Base-by-base conservation (phyloP, 768 basidiomycete species). In the Mycena venus region DNA sequence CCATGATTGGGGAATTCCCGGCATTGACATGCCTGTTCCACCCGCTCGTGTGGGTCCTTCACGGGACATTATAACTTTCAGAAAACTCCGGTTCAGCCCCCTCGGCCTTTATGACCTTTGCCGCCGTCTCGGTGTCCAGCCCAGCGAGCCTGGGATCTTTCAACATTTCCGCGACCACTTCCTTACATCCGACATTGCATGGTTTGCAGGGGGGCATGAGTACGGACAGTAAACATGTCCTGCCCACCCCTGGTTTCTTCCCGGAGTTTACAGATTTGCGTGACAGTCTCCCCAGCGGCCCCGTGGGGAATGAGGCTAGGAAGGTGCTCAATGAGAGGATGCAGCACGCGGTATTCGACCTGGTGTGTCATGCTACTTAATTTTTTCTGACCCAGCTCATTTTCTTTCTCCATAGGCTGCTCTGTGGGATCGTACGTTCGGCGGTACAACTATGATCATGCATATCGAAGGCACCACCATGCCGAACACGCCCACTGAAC, bases 371-470 rank as follows among this genome's bases (percentile, higher is more conserved):
- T 29, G 2, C 25, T 51, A n/a, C n/a, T 25, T 9, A 17, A 4
- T 42, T 29, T 19, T 29, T n/a, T 40, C 8, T n/a, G n/a, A n/a
- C n/a, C n/a, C n/a, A n/a, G 10, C 21, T 34, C 29, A 42, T 40
- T n/a, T 38, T 23, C 21, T 38, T 23, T 27, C 32, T 66, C 19
- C 8, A 44, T 23, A 25, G 70, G 40, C 70, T 1, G 65, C 70
- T 23, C 21, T 65, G 2, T 62, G 63, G 53, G 60, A 71, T 63
- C 70, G 70, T 32, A 12, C 62, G 6, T 53, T 51, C 14, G 64
- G 64, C 3, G 27, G 47, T 1, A 65, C 64, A 1, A 65, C 49
- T 1, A 53, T 65, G 64, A 14, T 65, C 4, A 2, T 65, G 9
- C 64, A 65, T n/a, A 15, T 51, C 21, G 49, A 65, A n/a, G 64